Conservation (phyloP, 2,329 filamentous ascomycete genomes). For the Nothophoma quercina region DNA sequence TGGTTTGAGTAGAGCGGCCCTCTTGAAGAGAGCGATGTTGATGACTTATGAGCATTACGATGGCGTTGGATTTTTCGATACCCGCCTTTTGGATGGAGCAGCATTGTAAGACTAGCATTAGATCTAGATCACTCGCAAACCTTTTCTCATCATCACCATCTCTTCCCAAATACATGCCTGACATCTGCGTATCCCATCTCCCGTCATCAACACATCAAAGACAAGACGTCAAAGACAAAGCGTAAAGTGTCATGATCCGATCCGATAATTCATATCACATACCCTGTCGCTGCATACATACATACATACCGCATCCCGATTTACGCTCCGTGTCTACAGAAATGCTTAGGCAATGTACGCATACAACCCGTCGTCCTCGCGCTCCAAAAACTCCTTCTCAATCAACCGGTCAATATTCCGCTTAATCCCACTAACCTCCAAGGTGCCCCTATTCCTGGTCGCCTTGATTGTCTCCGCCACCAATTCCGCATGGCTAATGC, state of each 20-base stretch:
- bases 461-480: constrained; percentile 92
- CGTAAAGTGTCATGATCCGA: too few species aligned
- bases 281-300: too few species aligned
- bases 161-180: too few species aligned
- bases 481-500: constrained; percentile 83
- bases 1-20: constrained; percentile 32
- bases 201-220: too few species aligned
- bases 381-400: constrained; percentile 51
- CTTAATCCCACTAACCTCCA: constrained; percentile 91
- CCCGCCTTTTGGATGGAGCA: background rate
- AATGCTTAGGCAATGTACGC: constrained; percentile 56
- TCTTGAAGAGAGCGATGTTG: too few species aligned
- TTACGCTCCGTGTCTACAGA: too few species aligned
- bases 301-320: too few species aligned
- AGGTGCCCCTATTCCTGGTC: constrained; percentile 83
- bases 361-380: constrained; percentile 52
- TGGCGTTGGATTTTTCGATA: constrained; percentile 8
- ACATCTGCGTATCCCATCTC: too few species aligned
- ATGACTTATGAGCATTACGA: constrained; percentile 13
- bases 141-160: background rate
- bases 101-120: constrained; percentile 2
- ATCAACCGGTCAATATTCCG: constrained; percentile 90
- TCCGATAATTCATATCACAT: too few species aligned
- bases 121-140: background rate
- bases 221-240: too few species aligned